A percentile compares a stretch with the other conserved stretches of the same genome.
Conservation (phyloP, 2,329 filamentous ascomycete species). For the Coniella vitis region DNA sequence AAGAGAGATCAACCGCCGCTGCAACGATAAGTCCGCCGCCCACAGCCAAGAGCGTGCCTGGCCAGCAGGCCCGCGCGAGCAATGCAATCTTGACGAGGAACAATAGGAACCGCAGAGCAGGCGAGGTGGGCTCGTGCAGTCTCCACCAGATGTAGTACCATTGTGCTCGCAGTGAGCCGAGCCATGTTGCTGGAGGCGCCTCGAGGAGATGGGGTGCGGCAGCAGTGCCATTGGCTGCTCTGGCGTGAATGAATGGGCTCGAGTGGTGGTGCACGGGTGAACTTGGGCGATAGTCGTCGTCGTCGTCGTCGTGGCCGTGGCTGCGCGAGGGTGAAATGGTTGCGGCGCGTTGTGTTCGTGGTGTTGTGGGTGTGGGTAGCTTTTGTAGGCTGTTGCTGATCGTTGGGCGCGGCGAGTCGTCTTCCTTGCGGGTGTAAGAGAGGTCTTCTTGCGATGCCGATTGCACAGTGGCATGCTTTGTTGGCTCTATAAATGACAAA, state of each 20-base stretch:
- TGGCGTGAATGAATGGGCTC: neutral
- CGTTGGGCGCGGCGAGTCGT: constrained; percentile 23
- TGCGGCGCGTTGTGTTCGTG: constrained; percentile 24
- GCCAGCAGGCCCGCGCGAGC: constrained; percentile 62
- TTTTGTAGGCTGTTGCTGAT: constrained; percentile 27
- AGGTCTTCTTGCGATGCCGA: constrained; percentile 26
- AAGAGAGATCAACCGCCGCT: constrained; percentile 57
- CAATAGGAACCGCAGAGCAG: constrained; percentile 47
- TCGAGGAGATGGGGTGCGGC: constrained; percentile 39
- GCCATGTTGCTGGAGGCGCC: constrained; percentile 37
- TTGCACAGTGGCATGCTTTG: constrained; percentile 27
- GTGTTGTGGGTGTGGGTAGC: constrained; percentile 24
- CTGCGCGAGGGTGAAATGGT: constrained; percentile 35
- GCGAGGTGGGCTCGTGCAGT: constrained; percentile 5
- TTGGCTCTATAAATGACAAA: constrained; percentile 24
- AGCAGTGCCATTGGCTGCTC: neutral
- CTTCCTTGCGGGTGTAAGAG: constrained; percentile 19
- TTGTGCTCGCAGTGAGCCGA: constrained; percentile 25
- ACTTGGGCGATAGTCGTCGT: constrained; percentile 12
- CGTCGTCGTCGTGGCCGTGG: constrained; percentile 26
- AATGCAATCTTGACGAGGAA: constrained; percentile 65
- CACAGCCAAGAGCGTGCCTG: constrained; percentile 59
- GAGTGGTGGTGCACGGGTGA: constrained; percentile 16
- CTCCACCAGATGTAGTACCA: constrained; percentile 2
- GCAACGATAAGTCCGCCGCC: constrained; percentile 61